Evolutionary conservation across 2,329 filamentous ascomycete species (phyloP).

Genomic region (Orbilia blumenaviensis): DNA sequence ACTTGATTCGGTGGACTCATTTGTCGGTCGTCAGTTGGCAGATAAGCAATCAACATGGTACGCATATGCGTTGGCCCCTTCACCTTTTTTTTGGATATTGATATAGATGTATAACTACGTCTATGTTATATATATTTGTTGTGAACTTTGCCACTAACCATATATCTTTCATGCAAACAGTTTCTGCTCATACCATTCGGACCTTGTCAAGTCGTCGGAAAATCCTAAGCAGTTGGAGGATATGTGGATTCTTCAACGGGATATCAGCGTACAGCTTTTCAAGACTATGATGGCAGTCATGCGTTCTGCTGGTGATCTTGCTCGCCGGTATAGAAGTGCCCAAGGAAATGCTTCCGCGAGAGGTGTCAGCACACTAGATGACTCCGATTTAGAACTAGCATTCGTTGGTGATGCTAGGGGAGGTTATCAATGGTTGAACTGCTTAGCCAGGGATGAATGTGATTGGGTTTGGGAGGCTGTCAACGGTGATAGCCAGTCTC

Average conservation of each 20-base stretch:
- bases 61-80: too few species aligned
- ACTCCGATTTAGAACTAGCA: conserved; percentile 62
- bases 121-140: too few species aligned
- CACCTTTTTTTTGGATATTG: too few species aligned
- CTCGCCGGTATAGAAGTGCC: conserved; percentile 14
- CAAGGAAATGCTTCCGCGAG: conserved; percentile 8
- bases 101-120: too few species aligned
- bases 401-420: conserved; percentile 44
- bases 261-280: conserved; percentile 50
- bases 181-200: conserved; percentile 48
- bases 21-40: conserved; percentile 40
- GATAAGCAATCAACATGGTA: conserved; percentile 40
- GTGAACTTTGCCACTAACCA: not conserved
- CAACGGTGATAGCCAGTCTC: conserved; percentile 31
- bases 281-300: conserved; percentile 51
- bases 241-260: conserved; percentile 51
- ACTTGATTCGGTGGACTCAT: conserved; percentile 42
- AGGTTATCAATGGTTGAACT: conserved; percentile 49
- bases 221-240: conserved; percentile 40
- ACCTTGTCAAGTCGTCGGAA: conserved; percentile 35
- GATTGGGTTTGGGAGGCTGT: conserved; percentile 48
- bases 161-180: not conserved
- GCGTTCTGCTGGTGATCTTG: conserved; percentile 46
- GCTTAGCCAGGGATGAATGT: conserved; percentile 45
- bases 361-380: conserved; percentile 24